Evolutionary conservation across 768 basidiomycete genomes (phyloP), one percentile per base, ranked within the genome.

Genomic region (Suillus subalutaceus): DNA sequence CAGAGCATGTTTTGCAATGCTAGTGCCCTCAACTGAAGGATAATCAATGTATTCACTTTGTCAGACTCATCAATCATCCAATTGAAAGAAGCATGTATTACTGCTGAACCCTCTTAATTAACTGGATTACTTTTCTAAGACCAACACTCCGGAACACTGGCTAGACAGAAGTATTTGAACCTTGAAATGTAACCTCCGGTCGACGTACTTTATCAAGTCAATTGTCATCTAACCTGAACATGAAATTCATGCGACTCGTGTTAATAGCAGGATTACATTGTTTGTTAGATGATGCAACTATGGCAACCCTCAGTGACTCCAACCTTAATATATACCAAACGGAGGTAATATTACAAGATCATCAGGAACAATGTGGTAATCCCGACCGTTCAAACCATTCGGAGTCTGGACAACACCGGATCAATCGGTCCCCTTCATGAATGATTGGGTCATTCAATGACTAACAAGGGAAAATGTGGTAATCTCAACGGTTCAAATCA

Each of bases 31-130:
- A 0, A 50, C 50, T 50, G 13, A 13, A 50, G 48, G 10, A 0
- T 50, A 50, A 50, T 50, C 23, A 50, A 50, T 50, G 50, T 50
- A 50, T 50, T 26, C 13, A 50, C 50, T 50, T 50, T 50, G 13
- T 23, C 50, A 50, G 23, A 50, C 50, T 50, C 23, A 3, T 50
- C 50, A 50, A 26, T 50, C 23, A 50, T 50, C 13, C 2, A 2
- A 50, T 7, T 13, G 2, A 50, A 50, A 50, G 50, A 50, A 26
- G 50, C 13, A 50, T 50, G 12, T 50, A 50, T 50, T 13, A 13
- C 48, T 50, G 48, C 48, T 2, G 6, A 50, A 50, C 15, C 52
- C 52, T 30, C 16, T 32, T 32, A 32, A 53, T 30, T 53, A 32
- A 18, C 16, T 18, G 16, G 18, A 53, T 53, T 10, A 53, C 16